Percentiles rank a stretch among this genome's conserved stretches.
Evolutionary conservation across 140 eudicot species (phyloP).

Genomic region (Senecio squalidus): DNA sequence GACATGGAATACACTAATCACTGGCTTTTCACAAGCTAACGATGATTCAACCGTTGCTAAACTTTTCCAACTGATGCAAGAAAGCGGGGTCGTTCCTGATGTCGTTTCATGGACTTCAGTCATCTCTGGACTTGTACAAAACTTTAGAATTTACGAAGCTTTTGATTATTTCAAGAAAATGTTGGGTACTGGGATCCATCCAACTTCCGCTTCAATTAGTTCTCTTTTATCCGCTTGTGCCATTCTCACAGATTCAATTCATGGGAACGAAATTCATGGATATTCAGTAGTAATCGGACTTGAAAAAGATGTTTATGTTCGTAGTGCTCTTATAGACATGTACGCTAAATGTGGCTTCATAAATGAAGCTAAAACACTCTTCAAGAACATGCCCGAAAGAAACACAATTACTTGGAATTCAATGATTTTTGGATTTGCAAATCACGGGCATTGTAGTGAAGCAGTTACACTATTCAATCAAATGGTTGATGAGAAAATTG

Average conservation of each 20-base stretch:
- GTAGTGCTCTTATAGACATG: slow-evolving; percentile 81
- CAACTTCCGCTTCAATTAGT: slow-evolving; percentile 67
- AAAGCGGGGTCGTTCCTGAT: slow-evolving; percentile 49
- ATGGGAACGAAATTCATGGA: slow-evolving; percentile 72
- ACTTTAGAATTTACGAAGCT: slow-evolving; percentile 47
- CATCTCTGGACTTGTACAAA: slow-evolving; percentile 67
- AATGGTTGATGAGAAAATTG: slow-evolving; percentile 44
- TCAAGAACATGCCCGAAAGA: slow-evolving; percentile 41
- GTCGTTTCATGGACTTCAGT: slow-evolving; percentile 88
- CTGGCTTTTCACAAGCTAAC: slow-evolving; percentile 74
- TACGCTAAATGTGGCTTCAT: slow-evolving; percentile 81
- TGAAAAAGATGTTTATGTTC: slow-evolving; percentile 50
- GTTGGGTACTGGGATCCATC: slow-evolving; percentile 38
- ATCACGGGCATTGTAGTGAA: slow-evolving; percentile 57
- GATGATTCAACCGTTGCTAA: slow-evolving; percentile 42
- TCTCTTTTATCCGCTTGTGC: slow-evolving; percentile 65
- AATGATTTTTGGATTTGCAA: slow-evolving; percentile 79
- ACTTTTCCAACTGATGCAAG: slow-evolving; percentile 40
- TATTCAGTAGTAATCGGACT: slow-evolving; percentile 48
- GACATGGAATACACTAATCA: slow-evolving; percentile 70
- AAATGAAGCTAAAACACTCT: slow-evolving; percentile 56
- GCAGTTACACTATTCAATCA: slow-evolving; percentile 53
- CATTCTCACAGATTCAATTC: slow-evolving; percentile 45
- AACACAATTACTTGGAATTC: slow-evolving; percentile 81
- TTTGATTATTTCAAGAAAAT: slow-evolving; percentile 47